phyloP scores from a whole-genome alignment of 495 filamentous ascomycete genomes.

The Podospora australis region DNA sequence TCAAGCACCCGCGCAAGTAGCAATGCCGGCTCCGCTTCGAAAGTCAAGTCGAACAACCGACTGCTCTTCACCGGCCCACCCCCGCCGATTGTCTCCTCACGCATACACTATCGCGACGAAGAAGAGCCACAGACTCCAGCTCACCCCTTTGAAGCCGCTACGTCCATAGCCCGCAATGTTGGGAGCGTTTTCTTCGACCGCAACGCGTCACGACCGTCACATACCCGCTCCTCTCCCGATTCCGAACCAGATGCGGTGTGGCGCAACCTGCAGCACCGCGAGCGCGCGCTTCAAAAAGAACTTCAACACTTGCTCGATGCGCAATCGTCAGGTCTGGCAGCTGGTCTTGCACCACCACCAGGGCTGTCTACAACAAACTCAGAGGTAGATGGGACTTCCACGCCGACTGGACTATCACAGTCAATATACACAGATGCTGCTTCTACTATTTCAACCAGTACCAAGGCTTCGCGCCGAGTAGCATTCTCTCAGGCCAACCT shows the following conservation, averaged over 20 bases:
- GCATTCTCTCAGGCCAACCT: conserved; percentile 20
- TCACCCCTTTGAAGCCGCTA: conserved; percentile 1
- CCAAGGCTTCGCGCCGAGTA: conserved; percentile 13
- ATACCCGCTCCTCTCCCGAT: conserved; percentile 9
- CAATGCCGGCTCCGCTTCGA: conserved; percentile 16
- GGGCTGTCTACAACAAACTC: no score
- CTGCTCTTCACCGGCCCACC: conserved; percentile 29
- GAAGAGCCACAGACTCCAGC: conserved; percentile 18
- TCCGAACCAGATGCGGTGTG: conserved; percentile 29
- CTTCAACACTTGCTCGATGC: conserved; percentile 79
- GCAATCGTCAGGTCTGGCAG: conserved; percentile 66
- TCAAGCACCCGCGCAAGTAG: conserved; percentile 17
- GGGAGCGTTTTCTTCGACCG: conserved; percentile 30
- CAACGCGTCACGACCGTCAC: conserved; percentile 2
- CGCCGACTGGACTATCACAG: conserved; percentile 28
- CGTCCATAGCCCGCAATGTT: conserved; percentile 21
- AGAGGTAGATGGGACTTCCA: conserved; percentile 29
- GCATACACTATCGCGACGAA: conserved; percentile 25
- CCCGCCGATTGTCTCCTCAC: conserved; percentile 26
- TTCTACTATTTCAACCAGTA: not conserved
- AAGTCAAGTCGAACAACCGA: conserved; percentile 13
- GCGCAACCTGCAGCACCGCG: conserved; percentile 37
- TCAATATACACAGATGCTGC: conserved; percentile 3
- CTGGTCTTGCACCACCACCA: no score
- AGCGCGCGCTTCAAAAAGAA: conserved; percentile 61